phyloP scores from a whole-genome alignment of 1,284 basidiomycete species.

The Moesziomyces antarcticus region DNA sequence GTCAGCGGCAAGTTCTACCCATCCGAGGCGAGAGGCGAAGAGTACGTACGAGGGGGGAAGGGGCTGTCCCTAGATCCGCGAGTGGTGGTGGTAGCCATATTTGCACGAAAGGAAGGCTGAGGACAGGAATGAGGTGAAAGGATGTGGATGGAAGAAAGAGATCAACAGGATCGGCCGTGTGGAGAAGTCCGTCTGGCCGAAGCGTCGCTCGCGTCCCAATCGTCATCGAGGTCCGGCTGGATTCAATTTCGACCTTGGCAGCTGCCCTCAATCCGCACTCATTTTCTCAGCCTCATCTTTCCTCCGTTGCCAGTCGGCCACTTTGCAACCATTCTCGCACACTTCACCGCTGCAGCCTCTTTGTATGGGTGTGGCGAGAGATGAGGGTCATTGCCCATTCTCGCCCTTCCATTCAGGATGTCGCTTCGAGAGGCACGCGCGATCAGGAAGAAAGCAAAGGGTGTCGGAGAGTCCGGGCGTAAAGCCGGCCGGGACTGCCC shows the following conservation, averaged over 20 bases:
- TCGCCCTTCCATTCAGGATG: neutral
- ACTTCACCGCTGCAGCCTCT: no score
- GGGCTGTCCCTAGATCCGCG: slow-evolving; percentile 50
- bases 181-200: slow-evolving; percentile 1
- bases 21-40: no score
- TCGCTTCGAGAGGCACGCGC: neutral
- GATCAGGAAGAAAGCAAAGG: neutral
- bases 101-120: slow-evolving; percentile 2
- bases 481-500: slow-evolving; percentile 9
- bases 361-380: no score
- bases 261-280: no score
- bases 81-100: slow-evolving; percentile 50
- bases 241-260: neutral
- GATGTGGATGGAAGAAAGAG: slow-evolving; percentile 8
- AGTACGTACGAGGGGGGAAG: slow-evolving; percentile 41
- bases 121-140: neutral
- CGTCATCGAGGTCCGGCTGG: neutral
- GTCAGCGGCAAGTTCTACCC: slow-evolving; percentile 6
- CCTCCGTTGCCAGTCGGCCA: no score
- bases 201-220: neutral
- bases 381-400: no score
- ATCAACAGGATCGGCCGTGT: neutral
- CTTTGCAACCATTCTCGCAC: no score
- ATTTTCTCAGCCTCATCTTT: no score
- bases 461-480: neutral